Base-by-base conservation (phyloP, 140 eudicot genomes). In the Cichorium intybus region DNA sequence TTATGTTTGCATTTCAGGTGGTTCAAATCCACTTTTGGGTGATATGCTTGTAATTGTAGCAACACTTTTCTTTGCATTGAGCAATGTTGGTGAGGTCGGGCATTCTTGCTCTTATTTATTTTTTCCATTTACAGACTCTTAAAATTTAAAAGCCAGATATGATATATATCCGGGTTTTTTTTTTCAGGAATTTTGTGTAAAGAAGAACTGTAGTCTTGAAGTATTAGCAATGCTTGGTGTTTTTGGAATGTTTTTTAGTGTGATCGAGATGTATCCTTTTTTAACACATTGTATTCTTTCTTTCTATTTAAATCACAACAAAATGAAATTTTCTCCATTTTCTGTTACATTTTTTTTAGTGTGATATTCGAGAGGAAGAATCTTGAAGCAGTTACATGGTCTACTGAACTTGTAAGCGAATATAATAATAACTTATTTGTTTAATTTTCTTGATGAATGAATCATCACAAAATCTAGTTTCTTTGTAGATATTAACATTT, bases 1-100 rank as follows among this genome's bases (percentile, higher is more conserved):
- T 48, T 27, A 10, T 15, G n/a, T 27, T 52, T 17, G 51, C 9
- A 7, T 21, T 75, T 78, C 81, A 90, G 96, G 92, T 73, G 98
- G 98, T 66, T 80, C 96, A 24, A 88, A 73, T 62, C 96, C 96
- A 65, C 77, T 91, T 64, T 54, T 91, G 24, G 98, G 98, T 7
- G 98, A 91, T 79, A 39, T 74, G 56, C 83, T 91, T 77, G 95
- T 87, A 39, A 80, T 78, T 51, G 81, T 50, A 4, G 96, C 76
- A 39, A 80, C 98, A 35, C 1, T 88, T 52, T 83, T 81, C 56
- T 82, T 64, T 69, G 86, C 96, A 12, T 27, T 91, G 41, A 81
- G 92, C 83, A 91, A 87, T 60, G 96, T 88, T 70, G 95, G 98
- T 20, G 83, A 87, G 95, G 98, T 91, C 14, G 31, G 84, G 27